Evolutionary conservation across 2,329 filamentous ascomycete species (phyloP), one percentile per base, ranked within the genome.

Genomic region (Thelonectria blattea): DNA sequence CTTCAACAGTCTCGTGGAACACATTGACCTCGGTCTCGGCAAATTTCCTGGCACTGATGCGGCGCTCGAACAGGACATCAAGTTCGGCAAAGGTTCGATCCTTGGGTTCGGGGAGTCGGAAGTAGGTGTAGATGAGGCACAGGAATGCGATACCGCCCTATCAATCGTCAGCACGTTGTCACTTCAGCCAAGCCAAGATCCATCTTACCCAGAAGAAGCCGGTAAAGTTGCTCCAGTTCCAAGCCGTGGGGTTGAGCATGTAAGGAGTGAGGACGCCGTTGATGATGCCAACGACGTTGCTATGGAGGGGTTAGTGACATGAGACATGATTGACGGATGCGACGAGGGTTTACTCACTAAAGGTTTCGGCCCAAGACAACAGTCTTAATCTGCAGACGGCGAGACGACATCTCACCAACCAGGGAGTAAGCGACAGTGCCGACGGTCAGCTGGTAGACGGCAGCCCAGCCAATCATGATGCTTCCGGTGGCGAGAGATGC

Each of bases 341-440:
- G 11, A 12, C 24, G 46, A n/a, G 8, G 14, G 17, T 39, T 11
- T 22, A 78, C 82, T 75, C 74, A 85, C 83, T 91, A 91, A 47
- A 92, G 79, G 68, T 92, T 91, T 56, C 93, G 89, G 1, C 91
- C 92, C 2, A 97, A 84, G 1, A 95, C 93, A 20, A 96, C 90
- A 0, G 93, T 96, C 81, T 97, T 97, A 80, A 96, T 93, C 72
- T 93, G 90, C 34, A 97, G 83, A 2, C 93, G 85, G 14, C 91
- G 86, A 0, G 92, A 92, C 0, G 92, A 93, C 20, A 97, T 78
- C 74, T 97, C 93, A 1, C 91, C 87, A 5, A 97, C 93, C 11
- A 97, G 85, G 0, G 92, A 95, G 78, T 96, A 97, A 76, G 90
- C 92, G 8, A 96, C 92, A 0, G 93, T 95, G 41, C 93, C 93